Conservation (phyloP, 1,284 basidiomycete genomes). For the Ceraceosorus guamensis region DNA sequence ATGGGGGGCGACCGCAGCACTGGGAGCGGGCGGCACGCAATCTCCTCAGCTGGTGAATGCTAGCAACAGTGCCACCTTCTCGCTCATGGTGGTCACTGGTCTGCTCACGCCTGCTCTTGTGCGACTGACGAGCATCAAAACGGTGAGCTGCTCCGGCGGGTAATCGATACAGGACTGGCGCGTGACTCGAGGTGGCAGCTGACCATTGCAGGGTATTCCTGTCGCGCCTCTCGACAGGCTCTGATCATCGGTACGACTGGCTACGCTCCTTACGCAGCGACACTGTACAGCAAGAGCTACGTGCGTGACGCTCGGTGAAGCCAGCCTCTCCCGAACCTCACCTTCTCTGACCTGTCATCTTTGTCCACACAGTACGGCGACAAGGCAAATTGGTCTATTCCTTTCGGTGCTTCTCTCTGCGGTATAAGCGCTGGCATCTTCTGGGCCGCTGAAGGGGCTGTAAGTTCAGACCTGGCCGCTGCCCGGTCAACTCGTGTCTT, state of each 20-base stretch:
- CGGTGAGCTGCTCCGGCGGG: not conserved
- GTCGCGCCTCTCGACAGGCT: conserved; percentile 4
- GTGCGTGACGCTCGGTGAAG: not conserved
- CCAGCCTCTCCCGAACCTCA: conserved; percentile 3
- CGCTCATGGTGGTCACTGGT: conserved; percentile 47
- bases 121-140: conserved; percentile 34
- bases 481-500: too few species aligned
- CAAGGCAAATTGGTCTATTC: conserved; percentile 41
- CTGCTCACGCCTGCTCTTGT: conserved; percentile 27
- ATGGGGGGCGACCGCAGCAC: conserved; percentile 44
- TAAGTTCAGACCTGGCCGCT: not conserved
- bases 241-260: conserved; percentile 43
- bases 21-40: conserved; percentile 44
- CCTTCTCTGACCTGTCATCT: conserved; percentile 19
- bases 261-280: not conserved
- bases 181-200: too few species aligned
- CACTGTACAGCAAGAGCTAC: not conserved
- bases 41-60: conserved; percentile 36
- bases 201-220: too few species aligned
- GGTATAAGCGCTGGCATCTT: conserved; percentile 47
- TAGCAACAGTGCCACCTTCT: conserved; percentile 48
- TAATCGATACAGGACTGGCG: too few species aligned
- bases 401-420: conserved; percentile 49
- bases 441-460: conserved; percentile 42
- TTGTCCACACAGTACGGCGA: too few species aligned